Evolutionary conservation across 1,284 basidiomycete species (phyloP).

Genomic region (Irpex sp.): DNA sequence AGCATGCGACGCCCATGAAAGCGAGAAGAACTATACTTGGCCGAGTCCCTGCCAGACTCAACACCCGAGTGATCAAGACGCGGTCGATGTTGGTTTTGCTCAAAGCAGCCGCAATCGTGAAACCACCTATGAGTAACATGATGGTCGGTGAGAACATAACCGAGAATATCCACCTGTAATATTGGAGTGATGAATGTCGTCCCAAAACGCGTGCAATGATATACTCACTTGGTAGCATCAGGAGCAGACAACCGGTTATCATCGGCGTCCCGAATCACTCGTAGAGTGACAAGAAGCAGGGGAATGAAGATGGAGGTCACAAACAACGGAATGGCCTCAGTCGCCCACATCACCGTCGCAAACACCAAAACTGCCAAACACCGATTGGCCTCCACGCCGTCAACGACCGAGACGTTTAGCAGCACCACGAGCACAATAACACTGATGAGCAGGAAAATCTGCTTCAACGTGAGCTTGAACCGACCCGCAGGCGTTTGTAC

Average conservation of each 20-base stretch:
- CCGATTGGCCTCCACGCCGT: slow-evolving; percentile 78
- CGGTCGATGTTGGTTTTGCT: slow-evolving; percentile 98
- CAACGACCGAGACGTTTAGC: slow-evolving; percentile 59
- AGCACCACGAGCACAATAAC: slow-evolving; percentile 55
- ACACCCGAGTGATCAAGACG: slow-evolving; percentile 88
- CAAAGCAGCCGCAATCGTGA: slow-evolving; percentile 95
- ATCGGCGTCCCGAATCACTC: slow-evolving; percentile 64
- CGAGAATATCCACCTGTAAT: slow-evolving; percentile 68
- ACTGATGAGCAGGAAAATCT: slow-evolving; percentile 57
- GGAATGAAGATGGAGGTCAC: slow-evolving; percentile 93
- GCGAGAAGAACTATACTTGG: slow-evolving; percentile 88
- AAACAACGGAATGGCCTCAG: slow-evolving; percentile 96
- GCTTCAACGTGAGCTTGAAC: slow-evolving; percentile 64
- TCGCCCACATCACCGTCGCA: slow-evolving; percentile 94
- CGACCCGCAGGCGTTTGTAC: slow-evolving; percentile 61
- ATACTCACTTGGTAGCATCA: slow-evolving; percentile 79
- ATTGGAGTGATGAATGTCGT: neutral
- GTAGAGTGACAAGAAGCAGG: slow-evolving; percentile 82
- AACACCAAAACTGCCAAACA: slow-evolving; percentile 91
- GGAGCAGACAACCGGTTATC: slow-evolving; percentile 55
- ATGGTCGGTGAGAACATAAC: slow-evolving; percentile 91
- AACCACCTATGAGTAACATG: slow-evolving; percentile 96
- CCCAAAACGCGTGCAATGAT: slow-evolving; percentile 3
- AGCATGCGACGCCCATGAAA: slow-evolving; percentile 96
- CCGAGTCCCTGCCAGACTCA: slow-evolving; percentile 86